Evolutionary conservation across 345 rosid species (phyloP).

Genomic region (Salix caprea): DNA sequence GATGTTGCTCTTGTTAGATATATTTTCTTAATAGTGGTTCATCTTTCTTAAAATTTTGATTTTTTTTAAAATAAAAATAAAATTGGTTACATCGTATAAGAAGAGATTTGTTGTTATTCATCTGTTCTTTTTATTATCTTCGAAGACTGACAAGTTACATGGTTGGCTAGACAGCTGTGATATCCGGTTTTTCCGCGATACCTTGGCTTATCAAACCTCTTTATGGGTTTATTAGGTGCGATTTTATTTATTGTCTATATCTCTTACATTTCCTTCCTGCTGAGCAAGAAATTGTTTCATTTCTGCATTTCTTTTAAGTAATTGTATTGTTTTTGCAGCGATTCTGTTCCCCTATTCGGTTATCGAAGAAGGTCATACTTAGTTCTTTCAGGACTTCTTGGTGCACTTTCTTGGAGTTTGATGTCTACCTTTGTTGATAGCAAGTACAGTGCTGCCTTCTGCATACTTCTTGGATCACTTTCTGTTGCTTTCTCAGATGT

Average conservation of each 20-base stretch:
- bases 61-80: neutral
- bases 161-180: conserved; percentile 92
- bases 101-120: neutral
- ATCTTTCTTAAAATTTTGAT: conserved; percentile 6
- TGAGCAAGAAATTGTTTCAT: conserved; percentile 1
- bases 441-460: conserved; percentile 76
- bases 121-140: neutral
- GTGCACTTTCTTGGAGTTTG: conserved; percentile 93
- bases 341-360: conserved; percentile 86
- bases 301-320: conserved; percentile 9
- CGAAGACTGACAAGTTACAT: conserved; percentile 45
- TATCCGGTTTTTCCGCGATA: conserved; percentile 83
- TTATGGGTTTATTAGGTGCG: conserved; percentile 88
- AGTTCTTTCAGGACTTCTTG: conserved; percentile 92
- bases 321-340: conserved; percentile 45
- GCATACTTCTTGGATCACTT: conserved; percentile 87
- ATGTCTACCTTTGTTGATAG: conserved; percentile 86
- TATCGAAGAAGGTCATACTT: conserved; percentile 94
- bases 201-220: conserved; percentile 98
- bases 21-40: neutral
- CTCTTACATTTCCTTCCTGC: neutral
- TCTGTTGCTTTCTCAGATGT: conserved; percentile 98
- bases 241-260: conserved; percentile 1
- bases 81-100: neutral
- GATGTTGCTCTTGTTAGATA: neutral